These are phyloP conservation scores for Cinchona pubescens DNA, from an alignment of 257 asterid genomes.

Conservation along the genomic window DNA sequence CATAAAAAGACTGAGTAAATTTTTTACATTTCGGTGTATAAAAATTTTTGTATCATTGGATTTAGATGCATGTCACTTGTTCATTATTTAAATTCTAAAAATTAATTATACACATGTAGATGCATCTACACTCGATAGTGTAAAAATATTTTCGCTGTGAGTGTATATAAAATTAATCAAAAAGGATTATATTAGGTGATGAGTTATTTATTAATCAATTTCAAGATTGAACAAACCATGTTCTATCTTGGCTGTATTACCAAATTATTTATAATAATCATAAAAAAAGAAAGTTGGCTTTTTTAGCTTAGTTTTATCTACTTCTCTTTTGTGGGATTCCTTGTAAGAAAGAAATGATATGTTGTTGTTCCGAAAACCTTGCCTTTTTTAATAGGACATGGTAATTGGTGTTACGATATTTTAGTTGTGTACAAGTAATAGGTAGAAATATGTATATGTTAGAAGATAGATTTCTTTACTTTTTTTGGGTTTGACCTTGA, in stretches of 20 bases:
- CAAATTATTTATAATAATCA: no score
- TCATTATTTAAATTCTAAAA: no score
- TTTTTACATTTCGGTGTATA: no score
- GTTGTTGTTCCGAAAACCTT: neutral
- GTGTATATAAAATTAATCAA: no score
- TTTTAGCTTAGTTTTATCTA: conserved; percentile 1
- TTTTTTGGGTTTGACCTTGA: conserved; percentile 17
- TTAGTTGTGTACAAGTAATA: conserved; percentile 1
- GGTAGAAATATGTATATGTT: neutral
- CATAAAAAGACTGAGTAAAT: no score
- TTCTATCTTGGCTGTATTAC: conserved; percentile 17
- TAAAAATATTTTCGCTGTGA: no score
- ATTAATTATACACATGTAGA: no score
- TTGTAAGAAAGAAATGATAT: neutral
- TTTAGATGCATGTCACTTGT: no score
- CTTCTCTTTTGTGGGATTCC: neutral
- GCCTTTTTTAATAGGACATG: neutral
- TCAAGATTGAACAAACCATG: neutral
- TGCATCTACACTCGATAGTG: no score
- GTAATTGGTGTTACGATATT: neutral
- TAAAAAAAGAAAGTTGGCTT: neutral
- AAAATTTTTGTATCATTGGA: no score
- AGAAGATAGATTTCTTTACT: neutral
- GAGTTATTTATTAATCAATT: neutral
- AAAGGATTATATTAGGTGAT: conserved; percentile 10